These are phyloP conservation scores for Lasiosphaeriaceae sp. DNA, from an alignment of 495 filamentous ascomycete species.

Conservation along the genomic window DNA sequence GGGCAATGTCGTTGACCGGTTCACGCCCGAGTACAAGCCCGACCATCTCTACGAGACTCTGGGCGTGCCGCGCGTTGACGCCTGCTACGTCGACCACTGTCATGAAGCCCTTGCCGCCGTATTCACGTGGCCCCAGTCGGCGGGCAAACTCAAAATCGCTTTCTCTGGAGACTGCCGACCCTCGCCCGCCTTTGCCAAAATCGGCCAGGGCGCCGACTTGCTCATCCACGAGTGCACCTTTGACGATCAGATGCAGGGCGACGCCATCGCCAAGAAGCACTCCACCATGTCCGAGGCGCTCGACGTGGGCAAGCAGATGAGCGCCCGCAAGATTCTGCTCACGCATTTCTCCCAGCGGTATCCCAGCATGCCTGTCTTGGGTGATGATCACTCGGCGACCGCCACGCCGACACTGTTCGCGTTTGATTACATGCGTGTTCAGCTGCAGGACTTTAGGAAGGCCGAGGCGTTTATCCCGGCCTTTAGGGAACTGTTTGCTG, in stretches of 20 bases:
- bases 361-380: constrained; percentile 68
- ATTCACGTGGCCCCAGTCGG: constrained; percentile 64
- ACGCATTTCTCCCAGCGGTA: constrained; percentile 98
- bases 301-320: constrained; percentile 70
- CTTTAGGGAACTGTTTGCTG: constrained; percentile 61
- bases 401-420: constrained; percentile 61
- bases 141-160: constrained; percentile 68
- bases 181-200: constrained; percentile 58
- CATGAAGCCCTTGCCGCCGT: constrained; percentile 68
- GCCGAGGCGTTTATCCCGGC: constrained; percentile 73
- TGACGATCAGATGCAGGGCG: constrained; percentile 70
- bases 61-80: constrained; percentile 50
- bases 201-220: constrained; percentile 72
- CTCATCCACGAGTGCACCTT: constrained; percentile 97
- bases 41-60: constrained; percentile 11
- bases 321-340: constrained; percentile 68
- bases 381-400: constrained; percentile 14
- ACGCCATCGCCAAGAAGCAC: constrained; percentile 87
- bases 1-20: not conserved
- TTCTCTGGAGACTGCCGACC: constrained; percentile 94
- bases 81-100: constrained; percentile 72
- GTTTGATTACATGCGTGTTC: constrained; percentile 86
- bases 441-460: constrained; percentile 72
- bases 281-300: constrained; percentile 82
- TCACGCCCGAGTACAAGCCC: not conserved